phyloP scores from a whole-genome alignment of 2,329 filamentous ascomycete genomes.

The Talaromyces amestolkiae region DNA sequence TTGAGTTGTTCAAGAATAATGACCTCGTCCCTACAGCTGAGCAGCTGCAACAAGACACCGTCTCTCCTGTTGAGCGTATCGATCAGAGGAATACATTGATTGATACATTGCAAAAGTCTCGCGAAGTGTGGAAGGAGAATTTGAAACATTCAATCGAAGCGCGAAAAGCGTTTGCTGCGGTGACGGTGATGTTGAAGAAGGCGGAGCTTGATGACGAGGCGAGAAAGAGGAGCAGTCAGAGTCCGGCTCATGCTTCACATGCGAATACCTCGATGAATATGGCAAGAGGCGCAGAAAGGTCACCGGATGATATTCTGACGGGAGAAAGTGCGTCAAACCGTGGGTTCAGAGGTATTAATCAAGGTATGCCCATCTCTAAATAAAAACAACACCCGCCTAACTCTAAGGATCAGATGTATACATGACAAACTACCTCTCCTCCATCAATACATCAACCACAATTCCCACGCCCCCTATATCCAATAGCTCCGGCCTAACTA shows the following conservation, averaged over 20 bases:
- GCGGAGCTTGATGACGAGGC: conserved; percentile 17
- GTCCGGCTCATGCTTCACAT: background rate
- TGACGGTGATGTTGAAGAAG: conserved; percentile 21
- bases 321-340: conserved; percentile 16
- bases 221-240: background rate
- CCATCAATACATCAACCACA: background rate
- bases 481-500: background rate
- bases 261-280: background rate
- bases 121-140: conserved; percentile 18
- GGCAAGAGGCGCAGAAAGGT: background rate
- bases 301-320: conserved; percentile 7
- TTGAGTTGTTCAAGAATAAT: conserved; percentile 31
- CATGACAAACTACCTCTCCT: background rate
- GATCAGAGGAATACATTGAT: conserved; percentile 12
- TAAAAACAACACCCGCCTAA: too few species aligned
- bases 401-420: background rate
- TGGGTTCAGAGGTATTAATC: background rate
- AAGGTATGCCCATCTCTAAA: background rate
- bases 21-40: background rate
- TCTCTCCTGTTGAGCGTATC: background rate
- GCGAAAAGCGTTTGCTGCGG: conserved; percentile 19
- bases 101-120: conserved; percentile 15
- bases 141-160: conserved; percentile 16
- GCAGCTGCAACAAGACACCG: background rate
- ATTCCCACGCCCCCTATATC: conserved; percentile 6